These are phyloP conservation scores for Volutella citrinella DNA, from an alignment of 2,329 filamentous ascomycete genomes.

Conservation along the genomic window DNA sequence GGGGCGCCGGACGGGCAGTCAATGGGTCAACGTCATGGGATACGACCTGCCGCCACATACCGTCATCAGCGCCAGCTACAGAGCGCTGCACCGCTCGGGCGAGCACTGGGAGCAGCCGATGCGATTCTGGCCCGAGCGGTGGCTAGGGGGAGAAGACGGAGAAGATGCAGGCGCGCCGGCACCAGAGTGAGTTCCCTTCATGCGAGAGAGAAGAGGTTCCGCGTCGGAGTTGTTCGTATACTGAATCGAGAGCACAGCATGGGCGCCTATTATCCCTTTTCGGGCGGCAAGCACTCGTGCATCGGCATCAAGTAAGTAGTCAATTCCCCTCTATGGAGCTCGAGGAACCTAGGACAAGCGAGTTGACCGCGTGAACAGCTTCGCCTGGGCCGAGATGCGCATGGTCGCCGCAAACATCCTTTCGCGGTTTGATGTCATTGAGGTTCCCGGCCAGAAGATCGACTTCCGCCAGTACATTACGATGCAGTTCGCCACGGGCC, in stretches of 20 bases:
- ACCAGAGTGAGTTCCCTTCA: too few relatives aligned
- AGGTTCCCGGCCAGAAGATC: not conserved
- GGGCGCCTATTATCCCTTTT: constrained; percentile 1
- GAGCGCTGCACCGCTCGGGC: not conserved
- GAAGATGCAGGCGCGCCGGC: not conserved
- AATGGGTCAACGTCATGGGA: constrained; percentile 2
- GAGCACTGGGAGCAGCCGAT: not conserved
- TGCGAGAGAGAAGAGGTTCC: too few relatives aligned
- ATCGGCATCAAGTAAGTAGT: constrained; percentile 1
- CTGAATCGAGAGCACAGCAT: too few relatives aligned
- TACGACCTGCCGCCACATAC: constrained; percentile 2
- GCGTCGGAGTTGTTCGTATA: too few relatives aligned
- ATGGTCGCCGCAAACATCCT: constrained; percentile 1
- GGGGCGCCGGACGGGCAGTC: constrained; percentile 1
- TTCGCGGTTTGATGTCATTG: not conserved
- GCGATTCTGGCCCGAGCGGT: not conserved
- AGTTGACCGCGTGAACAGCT: too few relatives aligned
- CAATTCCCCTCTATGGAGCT: too few relatives aligned
- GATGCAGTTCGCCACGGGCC: not conserved
- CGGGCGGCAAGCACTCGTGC: not conserved
- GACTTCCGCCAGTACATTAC: constrained; percentile 1
- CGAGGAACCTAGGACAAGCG: too few relatives aligned
- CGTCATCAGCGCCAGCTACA: not conserved
- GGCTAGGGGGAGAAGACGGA: not conserved
- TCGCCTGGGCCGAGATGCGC: constrained; percentile 3